Evolutionary conservation across 495 filamentous ascomycete genomes (phyloP).

Genomic region (Chaetomium tenue): DNA sequence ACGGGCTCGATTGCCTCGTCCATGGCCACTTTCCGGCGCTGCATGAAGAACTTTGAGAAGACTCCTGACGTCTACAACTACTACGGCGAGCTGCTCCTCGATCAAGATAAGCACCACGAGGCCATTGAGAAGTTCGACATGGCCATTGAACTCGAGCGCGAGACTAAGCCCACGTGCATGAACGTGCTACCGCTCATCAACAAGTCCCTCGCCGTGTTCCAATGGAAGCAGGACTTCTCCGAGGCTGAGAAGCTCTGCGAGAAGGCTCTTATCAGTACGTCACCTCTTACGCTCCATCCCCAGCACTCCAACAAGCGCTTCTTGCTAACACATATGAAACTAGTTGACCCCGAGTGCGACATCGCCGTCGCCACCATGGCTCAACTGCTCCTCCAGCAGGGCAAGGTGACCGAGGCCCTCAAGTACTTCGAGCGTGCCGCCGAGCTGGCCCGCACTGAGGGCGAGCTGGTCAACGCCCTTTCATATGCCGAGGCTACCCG

Average conservation of each 20-base stretch:
- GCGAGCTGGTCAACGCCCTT: slow-evolving; percentile 92
- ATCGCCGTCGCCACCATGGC: slow-evolving; percentile 99
- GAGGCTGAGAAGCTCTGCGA: slow-evolving; percentile 96
- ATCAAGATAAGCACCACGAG: slow-evolving; percentile 92
- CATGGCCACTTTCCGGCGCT: slow-evolving; percentile 95
- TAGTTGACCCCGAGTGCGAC: slow-evolving; percentile 97
- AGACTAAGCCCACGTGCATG: slow-evolving; percentile 87
- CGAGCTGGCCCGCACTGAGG: slow-evolving; percentile 91
- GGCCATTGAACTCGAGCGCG: slow-evolving; percentile 96
- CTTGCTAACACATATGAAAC: slow-evolving; percentile 31
- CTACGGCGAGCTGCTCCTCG: slow-evolving; percentile 95
- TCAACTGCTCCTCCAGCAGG: slow-evolving; percentile 95
- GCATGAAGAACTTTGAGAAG: slow-evolving; percentile 96
- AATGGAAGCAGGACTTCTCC: slow-evolving; percentile 93
- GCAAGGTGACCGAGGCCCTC: slow-evolving; percentile 91
- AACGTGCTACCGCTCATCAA: slow-evolving; percentile 98
- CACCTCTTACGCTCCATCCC: not conserved
- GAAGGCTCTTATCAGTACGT: slow-evolving; percentile 94
- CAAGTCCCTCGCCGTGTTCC: slow-evolving; percentile 94
- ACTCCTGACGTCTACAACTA: slow-evolving; percentile 99
- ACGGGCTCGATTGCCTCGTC: slow-evolving; percentile 97
- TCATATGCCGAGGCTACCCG: slow-evolving; percentile 96
- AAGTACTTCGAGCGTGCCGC: slow-evolving; percentile 97
- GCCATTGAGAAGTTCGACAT: slow-evolving; percentile 98
- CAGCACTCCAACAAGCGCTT: not conserved